Percentiles rank a stretch among this genome's conserved stretches.
phyloP scores from a whole-genome alignment of 352 stramenopile species.

The Globisporangium polare region DNA sequence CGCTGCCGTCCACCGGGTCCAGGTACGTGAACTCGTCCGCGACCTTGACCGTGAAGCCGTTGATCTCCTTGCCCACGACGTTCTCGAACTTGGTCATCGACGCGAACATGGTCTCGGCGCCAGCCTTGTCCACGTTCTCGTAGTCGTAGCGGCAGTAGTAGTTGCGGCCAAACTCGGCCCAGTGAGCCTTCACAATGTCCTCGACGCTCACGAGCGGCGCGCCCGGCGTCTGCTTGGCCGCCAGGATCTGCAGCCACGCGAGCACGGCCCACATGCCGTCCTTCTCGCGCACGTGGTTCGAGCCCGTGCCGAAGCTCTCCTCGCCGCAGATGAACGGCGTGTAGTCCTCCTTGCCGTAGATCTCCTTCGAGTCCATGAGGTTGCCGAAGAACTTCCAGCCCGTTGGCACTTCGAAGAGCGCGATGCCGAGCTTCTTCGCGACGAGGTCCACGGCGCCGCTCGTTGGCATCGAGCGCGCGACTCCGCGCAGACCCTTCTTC shows the following conservation, averaged over 20 bases:
- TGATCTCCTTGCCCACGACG: conserved; percentile 61
- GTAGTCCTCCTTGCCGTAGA: conserved; percentile 96
- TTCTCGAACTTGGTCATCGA: conserved; percentile 68
- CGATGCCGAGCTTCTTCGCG: conserved; percentile 92
- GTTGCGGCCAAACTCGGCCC: conserved; percentile 96
- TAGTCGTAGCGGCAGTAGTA: conserved; percentile 99
- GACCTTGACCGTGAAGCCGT: conserved; percentile 78
- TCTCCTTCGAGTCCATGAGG: conserved; percentile 97
- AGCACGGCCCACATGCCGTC: conserved; percentile 99
- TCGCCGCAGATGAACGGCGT: conserved; percentile 99
- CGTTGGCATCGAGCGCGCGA: conserved; percentile 98
- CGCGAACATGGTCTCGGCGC: conserved; percentile 71
- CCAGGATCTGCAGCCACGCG: conserved; percentile 98
- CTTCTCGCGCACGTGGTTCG: conserved; percentile 99
- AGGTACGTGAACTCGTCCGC: conserved; percentile 98
- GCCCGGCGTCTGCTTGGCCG: conserved; percentile 80
- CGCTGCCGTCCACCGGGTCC: conserved; percentile 96
- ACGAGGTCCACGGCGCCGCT: conserved; percentile 97
- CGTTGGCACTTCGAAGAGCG: conserved; percentile 97
- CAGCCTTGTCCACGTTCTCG: conserved; percentile 95
- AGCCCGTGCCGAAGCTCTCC: conserved; percentile 98
- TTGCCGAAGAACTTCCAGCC: conserved; percentile 99
- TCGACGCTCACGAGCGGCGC: conserved; percentile 93
- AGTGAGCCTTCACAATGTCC: conserved; percentile 96
- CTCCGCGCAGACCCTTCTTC: conserved; percentile 90